phyloP scores from a whole-genome alignment of 1,139 yeast genomes.

The Hansenula lynferdii region DNA sequence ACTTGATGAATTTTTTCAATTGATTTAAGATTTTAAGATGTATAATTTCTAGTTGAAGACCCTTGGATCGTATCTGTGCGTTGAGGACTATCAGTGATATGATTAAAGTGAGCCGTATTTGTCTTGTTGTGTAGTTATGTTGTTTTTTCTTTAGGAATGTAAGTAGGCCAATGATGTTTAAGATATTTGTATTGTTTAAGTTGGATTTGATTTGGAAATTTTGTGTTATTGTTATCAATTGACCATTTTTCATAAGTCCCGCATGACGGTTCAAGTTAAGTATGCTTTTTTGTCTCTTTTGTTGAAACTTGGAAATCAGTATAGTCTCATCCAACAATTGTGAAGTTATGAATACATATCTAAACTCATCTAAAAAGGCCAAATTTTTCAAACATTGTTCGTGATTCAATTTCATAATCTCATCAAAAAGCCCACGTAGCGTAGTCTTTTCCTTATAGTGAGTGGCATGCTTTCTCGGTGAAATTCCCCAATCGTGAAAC shows the following conservation, averaged over 20 bases:
- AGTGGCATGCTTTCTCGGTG: conserved; percentile 5
- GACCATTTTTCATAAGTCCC: conserved; percentile 2
- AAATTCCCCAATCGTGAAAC: conserved; percentile 15
- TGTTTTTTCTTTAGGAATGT: not conserved
- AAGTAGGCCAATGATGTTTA: conserved; percentile 16
- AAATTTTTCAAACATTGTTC: not conserved
- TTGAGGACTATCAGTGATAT: not conserved
- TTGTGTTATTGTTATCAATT: conserved; percentile 1
- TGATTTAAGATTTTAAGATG: conserved; percentile 13
- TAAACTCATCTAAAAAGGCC: conserved; percentile 37
- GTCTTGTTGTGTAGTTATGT: not conserved
- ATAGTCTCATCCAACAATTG: conserved; percentile 33
- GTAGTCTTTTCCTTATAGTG: not conserved
- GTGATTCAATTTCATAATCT: not conserved
- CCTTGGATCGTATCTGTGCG: not conserved
- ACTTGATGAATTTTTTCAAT: conserved; percentile 12
- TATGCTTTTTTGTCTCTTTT: conserved; percentile 14
- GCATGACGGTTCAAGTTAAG: conserved; percentile 2
- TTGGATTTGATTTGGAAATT: not conserved
- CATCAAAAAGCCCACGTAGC: not conserved
- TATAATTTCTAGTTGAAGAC: conserved; percentile 2
- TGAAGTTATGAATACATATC: conserved; percentile 37
- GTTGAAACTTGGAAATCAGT: conserved; percentile 19
- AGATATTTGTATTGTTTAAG: not conserved
- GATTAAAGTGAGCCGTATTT: not conserved